These are phyloP conservation scores for Penicillium sp. DNA, from an alignment of 2,329 filamentous ascomycete genomes.

Conservation along the genomic window DNA sequence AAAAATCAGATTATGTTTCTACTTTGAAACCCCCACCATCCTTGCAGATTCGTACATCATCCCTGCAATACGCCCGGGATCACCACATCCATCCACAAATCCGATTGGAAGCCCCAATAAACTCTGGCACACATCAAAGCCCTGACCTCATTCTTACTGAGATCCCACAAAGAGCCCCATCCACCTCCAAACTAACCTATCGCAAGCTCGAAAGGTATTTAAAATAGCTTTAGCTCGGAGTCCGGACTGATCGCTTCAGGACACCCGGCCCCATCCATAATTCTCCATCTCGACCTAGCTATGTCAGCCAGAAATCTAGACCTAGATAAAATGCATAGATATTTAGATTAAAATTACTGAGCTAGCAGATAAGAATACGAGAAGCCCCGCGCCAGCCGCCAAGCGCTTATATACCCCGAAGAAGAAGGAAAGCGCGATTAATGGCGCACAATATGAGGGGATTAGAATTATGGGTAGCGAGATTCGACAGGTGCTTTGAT, in stretches of 20 bases:
- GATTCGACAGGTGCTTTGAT: background rate
- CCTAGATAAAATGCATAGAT: too few relatives aligned
- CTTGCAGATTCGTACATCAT: constrained; percentile 1
- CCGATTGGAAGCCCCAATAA: background rate
- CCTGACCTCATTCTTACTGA: background rate
- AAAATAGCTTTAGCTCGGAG: background rate
- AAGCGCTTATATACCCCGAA: background rate
- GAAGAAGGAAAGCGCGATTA: background rate
- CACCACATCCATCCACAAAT: background rate
- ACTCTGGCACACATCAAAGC: background rate
- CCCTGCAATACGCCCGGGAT: background rate
- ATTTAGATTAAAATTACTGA: too few relatives aligned
- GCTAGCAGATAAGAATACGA: background rate
- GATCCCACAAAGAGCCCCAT: background rate
- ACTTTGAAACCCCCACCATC: background rate
- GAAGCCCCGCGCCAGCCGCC: background rate
- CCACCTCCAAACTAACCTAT: background rate
- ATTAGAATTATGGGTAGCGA: background rate
- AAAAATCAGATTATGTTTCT: background rate
- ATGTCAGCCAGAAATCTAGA: background rate
- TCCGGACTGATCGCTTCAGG: background rate
- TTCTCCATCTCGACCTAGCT: too few relatives aligned
- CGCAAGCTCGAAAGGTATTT: background rate
- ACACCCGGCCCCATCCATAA: background rate
- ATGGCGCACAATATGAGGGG: too few relatives aligned